Base-by-base conservation (phyloP, 1,284 basidiomycete species). In the Cryptococcus sp. region DNA sequence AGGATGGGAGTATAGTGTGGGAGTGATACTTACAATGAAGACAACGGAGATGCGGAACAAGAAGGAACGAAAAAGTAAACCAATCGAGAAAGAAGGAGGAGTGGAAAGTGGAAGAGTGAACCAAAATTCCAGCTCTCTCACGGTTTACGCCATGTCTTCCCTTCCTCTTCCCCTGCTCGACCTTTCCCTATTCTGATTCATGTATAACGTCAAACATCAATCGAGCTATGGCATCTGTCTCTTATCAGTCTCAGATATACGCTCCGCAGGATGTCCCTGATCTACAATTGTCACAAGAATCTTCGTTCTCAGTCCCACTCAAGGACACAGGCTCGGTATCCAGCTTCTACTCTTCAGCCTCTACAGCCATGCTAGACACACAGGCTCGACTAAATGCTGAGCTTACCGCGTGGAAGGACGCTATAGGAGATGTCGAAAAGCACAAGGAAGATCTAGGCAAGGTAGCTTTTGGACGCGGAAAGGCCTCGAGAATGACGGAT, bases 351-450 rank as follows among this genome's bases (percentile, higher is more conserved):
- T 38, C 44, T n/a, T 33, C 56, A 4, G 45, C 44, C 23, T 43
- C 56, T 4, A 15, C 57, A 5, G 58, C 65, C 2, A 48, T 72
- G 8, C 59, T 58, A 6, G 50, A 50, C 2, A 61, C 56, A 3
- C 70, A 72, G 53, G 44, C 45, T 14, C 33, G 58, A 7, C 53
- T 70, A 23, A 72, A 66, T 50, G 65, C 58, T 11, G 46, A 36
- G 14, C 47, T 72, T 46, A 72, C 66, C 0, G 47, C 46, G 10
- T 72, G 70, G 70, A 72, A 72, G 58, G 70, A 72, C 43, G 65
- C 61, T 3, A 57, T 68, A 5, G 70, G 70, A 0, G 70, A 72
- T 51, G 30, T 10, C 34, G 70, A 72, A 55, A 70, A 70, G 58
- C 37, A 33, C 44, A 68, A 65, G 47, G 69, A 71, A 58, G 62